A percentile compares a stretch with the other conserved stretches of the same genome.
Evolutionary conservation across 176 grass and related monocot genomes (phyloP).

Genomic region (Microstegium vimineum): DNA sequence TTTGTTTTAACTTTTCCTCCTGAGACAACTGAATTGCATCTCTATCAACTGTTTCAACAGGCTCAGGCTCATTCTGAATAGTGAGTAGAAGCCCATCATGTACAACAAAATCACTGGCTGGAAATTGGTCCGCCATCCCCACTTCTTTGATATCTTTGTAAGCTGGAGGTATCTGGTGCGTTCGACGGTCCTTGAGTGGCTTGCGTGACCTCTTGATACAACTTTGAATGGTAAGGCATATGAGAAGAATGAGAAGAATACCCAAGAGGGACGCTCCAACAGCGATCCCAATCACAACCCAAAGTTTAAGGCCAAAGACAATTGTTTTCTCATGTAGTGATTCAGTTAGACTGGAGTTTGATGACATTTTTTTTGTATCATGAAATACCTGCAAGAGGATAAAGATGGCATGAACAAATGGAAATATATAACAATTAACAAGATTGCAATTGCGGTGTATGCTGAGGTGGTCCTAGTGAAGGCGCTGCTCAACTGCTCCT

Average conservation of each 20-base stretch:
- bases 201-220: conserved; percentile 43
- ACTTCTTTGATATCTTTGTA: conserved; percentile 97
- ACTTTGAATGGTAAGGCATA: conserved; percentile 62
- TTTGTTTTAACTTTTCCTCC: conserved; percentile 45
- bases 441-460: background rate
- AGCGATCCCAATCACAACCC: conserved; percentile 84
- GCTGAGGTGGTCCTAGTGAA: background rate
- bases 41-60: conserved; percentile 51
- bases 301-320: conserved; percentile 86
- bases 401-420: background rate
- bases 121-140: conserved; percentile 44
- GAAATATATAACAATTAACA: conserved; percentile 7
- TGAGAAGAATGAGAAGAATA: conserved; percentile 63
- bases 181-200: conserved; percentile 46
- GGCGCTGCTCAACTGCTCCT: background rate
- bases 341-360: conserved; percentile 70
- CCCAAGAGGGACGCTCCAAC: conserved; percentile 74
- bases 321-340: conserved; percentile 76
- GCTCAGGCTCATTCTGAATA: conserved; percentile 45
- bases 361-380: conserved; percentile 53
- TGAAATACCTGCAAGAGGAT: conserved; percentile 39
- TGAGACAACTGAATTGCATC: conserved; percentile 42
- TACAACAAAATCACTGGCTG: conserved; percentile 51
- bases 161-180: conserved; percentile 62
- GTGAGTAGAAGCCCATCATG: conserved; percentile 58